Base-by-base conservation (phyloP, 495 filamentous ascomycete genomes). In the Penicillium bovifimosum region DNA sequence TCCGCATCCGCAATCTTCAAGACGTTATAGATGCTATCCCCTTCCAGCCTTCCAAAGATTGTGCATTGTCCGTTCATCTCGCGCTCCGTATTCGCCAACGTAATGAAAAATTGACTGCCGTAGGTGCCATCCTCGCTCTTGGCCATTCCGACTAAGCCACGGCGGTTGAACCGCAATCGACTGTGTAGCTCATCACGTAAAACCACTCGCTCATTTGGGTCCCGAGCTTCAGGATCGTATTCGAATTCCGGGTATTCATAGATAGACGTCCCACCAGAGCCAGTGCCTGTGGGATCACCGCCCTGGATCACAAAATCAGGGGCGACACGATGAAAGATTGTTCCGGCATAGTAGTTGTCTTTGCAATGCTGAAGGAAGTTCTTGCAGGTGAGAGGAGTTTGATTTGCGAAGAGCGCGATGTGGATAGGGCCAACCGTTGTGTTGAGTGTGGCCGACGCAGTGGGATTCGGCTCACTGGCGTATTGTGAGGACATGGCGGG, bases 101-200 rank as follows among this genome's bases (percentile, higher is more conserved):
- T 96, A 47, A 99, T 80, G 70, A 99, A 99, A 75, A 97, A 97
- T 73, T 99, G 93, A 68, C 89, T 95, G 36, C 88, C 87, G 70
- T 96, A 95, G 27, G 85, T 84, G 11, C 77, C 76, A 55, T 80
- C 77, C 58, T 76, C 76, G 56, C 91, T 81, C 56, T 87, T 86
- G 9, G 95, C 93, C 92, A 97, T 80, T 9, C 91, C 93, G 53
- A 99, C 68, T 55, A 96, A 69, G 2, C 93, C 93, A 40, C 93
- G 80, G 49, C 93, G 80, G 58, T 95, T 99, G 76, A 90, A 97
- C 61, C 91, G 93, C 41, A 99, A 69, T 8, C 93, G 80, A 57
- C 83, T 87, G 74, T 97, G 92, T 48, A 96, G 84, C 65, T 99
- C 93, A 76, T 97, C 89, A 52, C 80, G 84, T 59, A 95, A 86